Evolutionary conservation across 129 eudicot genomes (phyloP).

Genomic region (Pseudognaphalium luteoalbum): DNA sequence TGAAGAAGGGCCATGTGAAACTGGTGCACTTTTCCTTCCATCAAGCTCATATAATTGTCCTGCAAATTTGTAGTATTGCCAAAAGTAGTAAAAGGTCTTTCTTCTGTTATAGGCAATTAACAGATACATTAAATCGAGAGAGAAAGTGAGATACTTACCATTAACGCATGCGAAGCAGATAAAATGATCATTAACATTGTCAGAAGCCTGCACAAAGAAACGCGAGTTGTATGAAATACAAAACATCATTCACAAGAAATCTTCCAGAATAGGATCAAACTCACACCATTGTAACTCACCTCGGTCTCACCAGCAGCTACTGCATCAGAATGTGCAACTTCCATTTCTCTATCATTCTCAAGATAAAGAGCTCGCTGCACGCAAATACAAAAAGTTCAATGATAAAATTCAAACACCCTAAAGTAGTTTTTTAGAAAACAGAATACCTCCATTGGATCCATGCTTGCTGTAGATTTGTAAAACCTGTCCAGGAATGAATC

Average conservation of each 20-base stretch:
- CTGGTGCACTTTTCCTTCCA: conserved; percentile 78
- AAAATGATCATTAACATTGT: conserved; percentile 74
- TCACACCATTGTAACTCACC: conserved; percentile 40
- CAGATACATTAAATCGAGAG: conserved; percentile 1
- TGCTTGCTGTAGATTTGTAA: conserved; percentile 74
- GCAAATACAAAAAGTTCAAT: neutral
- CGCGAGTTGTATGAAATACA: neutral
- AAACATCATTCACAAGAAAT: neutral
- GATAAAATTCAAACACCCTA: neutral
- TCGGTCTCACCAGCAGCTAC: conserved; percentile 96
- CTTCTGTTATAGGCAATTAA: neutral
- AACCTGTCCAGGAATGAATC: conserved; percentile 77
- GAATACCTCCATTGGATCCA: conserved; percentile 80
- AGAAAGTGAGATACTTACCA: conserved; percentile 47
- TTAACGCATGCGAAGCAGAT: conserved; percentile 80
- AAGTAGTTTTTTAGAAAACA: conserved; percentile 3
- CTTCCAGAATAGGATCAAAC: neutral
- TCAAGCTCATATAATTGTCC: conserved; percentile 92
- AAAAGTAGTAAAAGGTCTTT: neutral
- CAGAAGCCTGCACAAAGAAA: conserved; percentile 65
- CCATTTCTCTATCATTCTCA: conserved; percentile 94
- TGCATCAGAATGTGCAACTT: conserved; percentile 94
- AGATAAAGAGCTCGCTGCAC: conserved; percentile 85
- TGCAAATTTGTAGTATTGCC: conserved; percentile 18
- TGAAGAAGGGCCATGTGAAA: conserved; percentile 82